Percentiles rank a stretch among this genome's conserved stretches.
phyloP scores from a whole-genome alignment of 306 rosid species.

The Prunus mira region DNA sequence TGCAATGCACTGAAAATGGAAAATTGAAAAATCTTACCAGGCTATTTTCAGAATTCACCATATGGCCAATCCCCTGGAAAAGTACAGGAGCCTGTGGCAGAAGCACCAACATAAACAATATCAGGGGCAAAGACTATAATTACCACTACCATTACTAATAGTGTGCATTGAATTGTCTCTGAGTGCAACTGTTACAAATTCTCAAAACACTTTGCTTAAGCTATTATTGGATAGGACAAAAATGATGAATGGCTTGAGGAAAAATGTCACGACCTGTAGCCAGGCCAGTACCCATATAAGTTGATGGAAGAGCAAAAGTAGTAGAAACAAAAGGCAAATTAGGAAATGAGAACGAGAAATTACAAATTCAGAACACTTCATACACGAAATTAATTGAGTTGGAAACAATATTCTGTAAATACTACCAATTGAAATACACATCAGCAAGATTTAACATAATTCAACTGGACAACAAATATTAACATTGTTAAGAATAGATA shows the following conservation, averaged over 20 bases:
- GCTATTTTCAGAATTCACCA: slow-evolving; percentile 74
- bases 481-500: slow-evolving; percentile 19
- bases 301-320: background rate
- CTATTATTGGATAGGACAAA: background rate
- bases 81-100: slow-evolving; percentile 89
- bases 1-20: slow-evolving; percentile 9
- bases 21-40: slow-evolving; percentile 57
- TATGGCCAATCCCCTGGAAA: slow-evolving; percentile 92
- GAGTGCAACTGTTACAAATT: background rate
- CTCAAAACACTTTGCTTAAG: background rate
- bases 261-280: background rate
- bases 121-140: slow-evolving; percentile 19
- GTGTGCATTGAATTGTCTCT: background rate
- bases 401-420: background rate
- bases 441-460: background rate
- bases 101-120: slow-evolving; percentile 17
- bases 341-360: background rate
- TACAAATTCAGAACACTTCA: background rate
- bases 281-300: background rate
- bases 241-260: background rate
- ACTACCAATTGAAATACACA: background rate
- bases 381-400: background rate
- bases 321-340: background rate
- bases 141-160: slow-evolving; percentile 3
- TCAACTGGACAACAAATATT: background rate